Evolutionary conservation across 805 yeast genomes (phyloP).

Genomic region (Candida alai): DNA sequence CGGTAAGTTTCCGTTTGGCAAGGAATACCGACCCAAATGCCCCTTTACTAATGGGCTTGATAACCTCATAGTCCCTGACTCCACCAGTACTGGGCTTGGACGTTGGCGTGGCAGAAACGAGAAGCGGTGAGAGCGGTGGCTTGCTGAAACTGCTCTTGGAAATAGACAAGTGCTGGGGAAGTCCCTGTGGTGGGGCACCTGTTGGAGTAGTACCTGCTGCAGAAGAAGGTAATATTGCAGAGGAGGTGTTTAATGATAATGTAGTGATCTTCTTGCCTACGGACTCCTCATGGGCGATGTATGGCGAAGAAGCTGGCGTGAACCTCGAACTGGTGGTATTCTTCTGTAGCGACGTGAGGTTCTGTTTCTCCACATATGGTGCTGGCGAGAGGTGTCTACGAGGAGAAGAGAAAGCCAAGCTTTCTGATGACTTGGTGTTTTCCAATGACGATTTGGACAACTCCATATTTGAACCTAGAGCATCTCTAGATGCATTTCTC

Average conservation of each 20-base stretch:
- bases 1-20: conserved; percentile 78
- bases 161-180: conserved; percentile 9
- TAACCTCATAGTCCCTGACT: conserved; percentile 81
- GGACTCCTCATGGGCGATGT: conserved; percentile 22
- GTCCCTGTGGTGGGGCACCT: conserved; percentile 4
- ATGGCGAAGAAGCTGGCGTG: conserved; percentile 59
- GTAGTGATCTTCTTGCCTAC: conserved; percentile 7
- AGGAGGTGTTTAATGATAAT: conserved; percentile 22
- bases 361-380: conserved; percentile 42
- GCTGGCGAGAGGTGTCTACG: conserved; percentile 57
- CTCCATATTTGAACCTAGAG: conserved; percentile 25
- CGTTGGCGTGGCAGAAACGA: conserved; percentile 60
- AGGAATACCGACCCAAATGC: conserved; percentile 96
- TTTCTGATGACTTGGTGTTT: conserved; percentile 24
- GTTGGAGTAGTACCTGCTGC: conserved; percentile 5
- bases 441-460: conserved; percentile 22
- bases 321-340: conserved; percentile 26
- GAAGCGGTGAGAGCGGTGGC: conserved; percentile 76
- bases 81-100: conserved; percentile 58
- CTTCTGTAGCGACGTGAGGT: conserved; percentile 60
- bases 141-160: conserved; percentile 5
- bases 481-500: conserved; percentile 17
- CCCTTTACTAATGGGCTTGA: conserved; percentile 93
- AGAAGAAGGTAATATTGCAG: conserved; percentile 25
- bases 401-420: conserved; percentile 52